phyloP scores from a whole-genome alignment of 2,329 filamentous ascomycete genomes.

The Graphilbum fragrans region DNA sequence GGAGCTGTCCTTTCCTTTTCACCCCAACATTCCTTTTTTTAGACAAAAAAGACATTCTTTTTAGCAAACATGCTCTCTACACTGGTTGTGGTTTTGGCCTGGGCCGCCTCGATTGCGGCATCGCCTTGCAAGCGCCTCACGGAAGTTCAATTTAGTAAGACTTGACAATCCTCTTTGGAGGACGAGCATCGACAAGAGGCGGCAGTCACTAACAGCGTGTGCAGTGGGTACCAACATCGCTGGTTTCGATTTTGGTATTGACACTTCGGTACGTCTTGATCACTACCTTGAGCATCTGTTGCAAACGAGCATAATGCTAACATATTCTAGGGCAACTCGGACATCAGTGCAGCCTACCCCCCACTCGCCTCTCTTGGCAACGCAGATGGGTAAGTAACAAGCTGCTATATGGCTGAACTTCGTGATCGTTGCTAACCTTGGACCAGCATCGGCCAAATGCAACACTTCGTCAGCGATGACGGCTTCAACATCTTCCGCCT shows the following conservation, averaged over 20 bases:
- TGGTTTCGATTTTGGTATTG: conserved; percentile 34
- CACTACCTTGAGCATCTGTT: conserved; percentile 6
- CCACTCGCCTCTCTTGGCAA: conserved; percentile 8
- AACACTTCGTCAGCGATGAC: conserved; percentile 41
- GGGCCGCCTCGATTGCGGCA: not conserved
- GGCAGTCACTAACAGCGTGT: no score
- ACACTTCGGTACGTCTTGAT: conserved; percentile 22
- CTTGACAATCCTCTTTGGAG: not conserved
- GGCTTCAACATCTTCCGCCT: conserved; percentile 44
- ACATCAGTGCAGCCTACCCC: not conserved
- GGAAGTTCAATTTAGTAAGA: not conserved
- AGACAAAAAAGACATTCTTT: not conserved
- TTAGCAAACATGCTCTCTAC: not conserved
- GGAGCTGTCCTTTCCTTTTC: not conserved
- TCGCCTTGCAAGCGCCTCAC: not conserved
- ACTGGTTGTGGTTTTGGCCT: not conserved
- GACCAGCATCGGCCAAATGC: conserved; percentile 28
- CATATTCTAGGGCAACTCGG: not conserved
- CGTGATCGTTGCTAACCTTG: not conserved
- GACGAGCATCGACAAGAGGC: no score
- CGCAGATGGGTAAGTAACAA: not conserved
- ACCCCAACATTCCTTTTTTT: not conserved
- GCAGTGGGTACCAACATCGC: conserved; percentile 18
- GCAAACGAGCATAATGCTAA: not conserved
- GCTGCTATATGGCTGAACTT: not conserved